phyloP scores from a whole-genome alignment of 768 basidiomycete genomes.

The Tulasnella sp. region DNA sequence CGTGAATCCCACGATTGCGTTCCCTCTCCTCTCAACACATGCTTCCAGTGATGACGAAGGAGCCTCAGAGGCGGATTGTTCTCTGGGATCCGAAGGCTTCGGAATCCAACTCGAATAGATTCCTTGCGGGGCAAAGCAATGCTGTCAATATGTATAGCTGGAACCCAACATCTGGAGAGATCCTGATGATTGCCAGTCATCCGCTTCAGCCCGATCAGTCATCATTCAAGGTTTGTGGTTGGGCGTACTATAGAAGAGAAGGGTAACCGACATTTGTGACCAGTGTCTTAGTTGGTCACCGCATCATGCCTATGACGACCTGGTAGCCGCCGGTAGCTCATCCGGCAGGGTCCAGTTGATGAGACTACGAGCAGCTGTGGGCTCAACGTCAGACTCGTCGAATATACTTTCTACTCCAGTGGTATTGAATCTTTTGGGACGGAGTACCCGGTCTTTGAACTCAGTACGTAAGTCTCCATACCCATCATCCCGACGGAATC shows the following conservation, averaged over 20 bases:
- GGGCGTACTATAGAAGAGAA: not conserved
- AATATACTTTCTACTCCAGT: not conserved
- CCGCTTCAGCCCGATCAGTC: conserved; percentile 3
- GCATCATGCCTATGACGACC: conserved; percentile 17
- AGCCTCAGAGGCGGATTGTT: conserved; percentile 1
- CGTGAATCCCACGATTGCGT: too few species aligned
- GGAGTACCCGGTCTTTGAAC: not conserved
- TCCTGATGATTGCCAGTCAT: conserved; percentile 1
- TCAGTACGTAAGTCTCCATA: not conserved
- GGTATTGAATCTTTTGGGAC: not conserved
- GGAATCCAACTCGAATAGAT: not conserved
- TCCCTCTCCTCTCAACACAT: too few species aligned
- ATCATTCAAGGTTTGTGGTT: not conserved
- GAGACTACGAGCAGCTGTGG: conserved; percentile 3
- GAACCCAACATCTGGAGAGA: not conserved
- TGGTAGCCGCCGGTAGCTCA: conserved; percentile 17
- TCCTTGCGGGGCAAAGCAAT: conserved; percentile 2
- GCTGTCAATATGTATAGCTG: conserved; percentile 1
- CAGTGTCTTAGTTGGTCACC: conserved; percentile 22
- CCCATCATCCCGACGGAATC: not conserved
- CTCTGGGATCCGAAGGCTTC: conserved; percentile 6
- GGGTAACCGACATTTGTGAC: not conserved
- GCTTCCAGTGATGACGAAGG: not conserved
- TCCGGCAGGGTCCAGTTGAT: conserved; percentile 18
- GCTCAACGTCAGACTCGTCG: not conserved